A percentile compares a stretch with the other conserved stretches of the same genome.
Conservation (phyloP, 2,329 filamentous ascomycete genomes). For the Penicillium sclerotiorum region DNA sequence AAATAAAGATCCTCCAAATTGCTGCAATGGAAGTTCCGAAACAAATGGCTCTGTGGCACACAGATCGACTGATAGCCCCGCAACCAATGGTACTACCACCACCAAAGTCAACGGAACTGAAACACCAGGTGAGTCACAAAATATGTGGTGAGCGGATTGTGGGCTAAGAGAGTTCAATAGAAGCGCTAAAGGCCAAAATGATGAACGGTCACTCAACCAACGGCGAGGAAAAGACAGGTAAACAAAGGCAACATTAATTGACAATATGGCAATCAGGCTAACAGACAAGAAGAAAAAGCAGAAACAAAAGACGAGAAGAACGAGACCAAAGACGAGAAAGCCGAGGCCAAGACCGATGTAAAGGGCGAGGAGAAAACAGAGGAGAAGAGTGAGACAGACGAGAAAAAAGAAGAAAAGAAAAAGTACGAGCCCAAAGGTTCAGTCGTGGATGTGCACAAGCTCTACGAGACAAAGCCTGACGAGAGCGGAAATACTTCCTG, state of each 20-base stretch:
- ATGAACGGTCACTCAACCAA: too few relatives aligned
- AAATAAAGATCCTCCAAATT: too few relatives aligned
- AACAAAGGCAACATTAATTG: neutral
- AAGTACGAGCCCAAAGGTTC: slow-evolving; percentile 29
- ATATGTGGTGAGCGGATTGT: neutral
- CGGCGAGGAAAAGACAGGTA: too few relatives aligned
- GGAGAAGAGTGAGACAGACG: neutral
- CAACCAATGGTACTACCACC: neutral
- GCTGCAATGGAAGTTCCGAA: neutral
- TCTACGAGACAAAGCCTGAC: slow-evolving; percentile 57
- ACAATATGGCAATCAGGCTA: too few relatives aligned
- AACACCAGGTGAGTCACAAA: neutral
- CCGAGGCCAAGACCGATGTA: neutral
- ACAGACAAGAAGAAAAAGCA: neutral
- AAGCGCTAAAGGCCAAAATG: too few relatives aligned
- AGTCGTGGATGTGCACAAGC: slow-evolving; percentile 47
- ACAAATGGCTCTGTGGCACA: neutral
- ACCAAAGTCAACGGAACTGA: neutral
- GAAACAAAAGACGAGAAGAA: neutral
- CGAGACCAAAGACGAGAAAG: neutral
- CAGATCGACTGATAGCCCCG: neutral
- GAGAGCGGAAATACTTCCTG: slow-evolving; percentile 56
- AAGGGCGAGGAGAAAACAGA: neutral
- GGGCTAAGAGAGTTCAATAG: neutral
- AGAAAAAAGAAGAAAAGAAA: slow-evolving; percentile 4